These are phyloP conservation scores for Xenosphaeropsis pyriputrescens DNA, from an alignment of 2,329 filamentous ascomycete genomes.

Conservation along the genomic window DNA sequence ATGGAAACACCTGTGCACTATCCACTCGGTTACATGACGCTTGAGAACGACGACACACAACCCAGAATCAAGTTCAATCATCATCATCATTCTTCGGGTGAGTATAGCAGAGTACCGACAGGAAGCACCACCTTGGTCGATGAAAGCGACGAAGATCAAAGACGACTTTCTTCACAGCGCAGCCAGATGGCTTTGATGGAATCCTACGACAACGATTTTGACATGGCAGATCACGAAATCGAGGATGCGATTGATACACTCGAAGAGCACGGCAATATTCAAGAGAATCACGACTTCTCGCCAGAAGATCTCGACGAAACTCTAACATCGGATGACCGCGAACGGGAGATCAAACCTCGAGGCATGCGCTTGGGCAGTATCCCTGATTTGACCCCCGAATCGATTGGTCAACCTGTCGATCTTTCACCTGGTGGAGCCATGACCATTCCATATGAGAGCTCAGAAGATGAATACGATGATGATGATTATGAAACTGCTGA, in stretches of 20 bases:
- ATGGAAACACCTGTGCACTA: constrained; percentile 14
- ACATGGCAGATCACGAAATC: constrained; percentile 28
- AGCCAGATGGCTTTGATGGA: constrained; percentile 1
- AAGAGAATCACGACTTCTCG: too few relatives aligned
- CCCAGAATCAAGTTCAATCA: too few relatives aligned
- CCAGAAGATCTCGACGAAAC: too few relatives aligned
- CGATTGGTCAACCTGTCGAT: too few relatives aligned
- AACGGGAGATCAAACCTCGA: too few relatives aligned
- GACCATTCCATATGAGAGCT: constrained; percentile 27
- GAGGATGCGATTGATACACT: constrained; percentile 29
- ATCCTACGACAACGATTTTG: constrained; percentile 16
- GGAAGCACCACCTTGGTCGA: constrained; percentile 4
- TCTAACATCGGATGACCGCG: too few relatives aligned
- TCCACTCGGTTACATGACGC: constrained; percentile 6
- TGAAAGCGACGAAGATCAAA: constrained; percentile 5
- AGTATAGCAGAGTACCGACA: too few relatives aligned
- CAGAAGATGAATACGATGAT: constrained; percentile 24
- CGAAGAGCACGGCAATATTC: constrained; percentile 1
- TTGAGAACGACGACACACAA: not conserved
- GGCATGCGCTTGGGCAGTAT: too few relatives aligned
- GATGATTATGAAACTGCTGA: constrained; percentile 48
- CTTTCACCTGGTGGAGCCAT: constrained; percentile 1
- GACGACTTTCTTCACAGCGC: not conserved
- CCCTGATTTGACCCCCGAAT: too few relatives aligned
- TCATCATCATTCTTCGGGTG: too few relatives aligned